Evolutionary conservation across 148 eudicot genomes (phyloP), one percentile per base, ranked within the genome.

Genomic region (Fagopyrum homotropicum): DNA sequence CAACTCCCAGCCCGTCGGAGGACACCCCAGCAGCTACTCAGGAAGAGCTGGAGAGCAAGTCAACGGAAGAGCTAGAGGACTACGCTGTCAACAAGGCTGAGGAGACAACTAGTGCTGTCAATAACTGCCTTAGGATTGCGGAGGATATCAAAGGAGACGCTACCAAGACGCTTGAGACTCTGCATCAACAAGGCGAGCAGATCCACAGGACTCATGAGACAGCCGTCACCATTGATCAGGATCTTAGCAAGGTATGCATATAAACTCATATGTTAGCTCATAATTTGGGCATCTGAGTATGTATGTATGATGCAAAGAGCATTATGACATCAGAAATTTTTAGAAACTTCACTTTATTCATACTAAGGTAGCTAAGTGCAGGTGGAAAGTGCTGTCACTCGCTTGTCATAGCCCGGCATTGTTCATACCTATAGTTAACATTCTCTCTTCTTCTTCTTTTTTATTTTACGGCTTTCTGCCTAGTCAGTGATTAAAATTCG

Each of bases 101-200:
- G 69, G 96, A 95, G 63, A 92, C 98, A 0, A 90, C 98, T 0
- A 90, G 75, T 5, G 40, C 93, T 0, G 93, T 92, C 16, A 88
- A 95, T 77, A 95, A 88, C 63, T 90, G 97, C 72, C 78, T 90
- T 63, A 84, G 78, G 81, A 95, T 95, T 72, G 98, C 98, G 4
- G 93, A 90, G 84, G 96, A 90, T 70, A 92, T 92, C 19, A 86
- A 90, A 69, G 83, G 83, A 55, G 96, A 90, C 68, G 98, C 96
- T 49, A 72, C 92, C 0, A 79, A 75, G 82, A 95, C 98, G 0
- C 91, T 92, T 12, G 98, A 92, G 5, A 92, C 97, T 29, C 82
- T 95, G 86, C 96, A 95, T 81, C 87, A 89, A 69, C 98, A 95
- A 74, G 98, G 98, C 7, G 98, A 95, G 78, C 97, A 95, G 77